Percentiles rank a stretch among this genome's conserved stretches.
Evolutionary conservation across 2,329 filamentous ascomycete species (phyloP).

Genomic region (Sclerotinia borealis): DNA sequence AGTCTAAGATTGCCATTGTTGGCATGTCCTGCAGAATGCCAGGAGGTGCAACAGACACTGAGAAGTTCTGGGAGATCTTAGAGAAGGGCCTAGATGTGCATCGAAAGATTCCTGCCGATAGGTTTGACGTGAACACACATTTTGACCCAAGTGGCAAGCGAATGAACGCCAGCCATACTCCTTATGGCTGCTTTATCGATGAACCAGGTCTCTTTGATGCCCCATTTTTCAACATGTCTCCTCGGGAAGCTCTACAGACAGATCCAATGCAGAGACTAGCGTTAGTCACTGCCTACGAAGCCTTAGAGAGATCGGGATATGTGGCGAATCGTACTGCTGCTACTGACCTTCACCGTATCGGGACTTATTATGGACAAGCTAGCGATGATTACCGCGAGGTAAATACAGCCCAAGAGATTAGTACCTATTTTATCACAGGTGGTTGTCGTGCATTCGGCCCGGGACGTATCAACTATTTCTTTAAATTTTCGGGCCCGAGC

Average conservation of each 20-base stretch:
- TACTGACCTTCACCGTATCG: constrained; percentile 35
- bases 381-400: constrained; percentile 16
- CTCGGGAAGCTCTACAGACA: constrained; percentile 62
- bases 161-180: constrained; percentile 69
- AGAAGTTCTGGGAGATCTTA: constrained; percentile 66
- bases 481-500: constrained; percentile 41
- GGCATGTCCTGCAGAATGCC: constrained; percentile 74
- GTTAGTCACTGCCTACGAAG: constrained; percentile 69
- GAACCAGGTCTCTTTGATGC: constrained; percentile 70
- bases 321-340: constrained; percentile 36
- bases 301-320: constrained; percentile 70
- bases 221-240: constrained; percentile 57
- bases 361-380: constrained; percentile 17
- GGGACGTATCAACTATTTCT: constrained; percentile 35
- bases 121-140: constrained; percentile 65
- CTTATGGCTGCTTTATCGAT: constrained; percentile 63
- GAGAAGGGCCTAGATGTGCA: constrained; percentile 68
- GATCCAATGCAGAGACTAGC: constrained; percentile 74
- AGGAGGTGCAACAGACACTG: constrained; percentile 57
- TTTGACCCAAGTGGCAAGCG: constrained; percentile 63
- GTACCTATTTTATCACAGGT: constrained; percentile 25
- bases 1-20: constrained; percentile 75
- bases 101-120: constrained; percentile 50
- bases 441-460: constrained; percentile 25
- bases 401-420: constrained; percentile 15